Percentiles rank a stretch among this genome's conserved stretches.
These are phyloP conservation scores for Fusarium scirpi DNA, from an alignment of 2,329 filamentous ascomycete genomes.

Conservation along the genomic window DNA sequence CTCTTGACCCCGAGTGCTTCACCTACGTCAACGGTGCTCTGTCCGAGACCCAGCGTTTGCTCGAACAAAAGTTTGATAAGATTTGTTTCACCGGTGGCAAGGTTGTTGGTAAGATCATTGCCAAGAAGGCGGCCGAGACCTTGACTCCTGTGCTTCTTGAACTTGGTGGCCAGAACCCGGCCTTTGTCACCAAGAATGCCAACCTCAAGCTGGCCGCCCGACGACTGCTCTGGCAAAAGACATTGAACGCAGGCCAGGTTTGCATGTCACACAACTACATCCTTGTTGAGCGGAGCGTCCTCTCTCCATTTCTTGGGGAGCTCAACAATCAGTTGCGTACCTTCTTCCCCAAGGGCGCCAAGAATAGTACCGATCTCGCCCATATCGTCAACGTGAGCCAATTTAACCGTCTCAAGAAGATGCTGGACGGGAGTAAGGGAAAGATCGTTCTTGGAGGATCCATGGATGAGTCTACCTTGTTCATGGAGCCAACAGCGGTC, in stretches of 20 bases:
- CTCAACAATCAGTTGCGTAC: constrained; percentile 77
- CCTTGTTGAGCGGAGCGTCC: constrained; percentile 80
- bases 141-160: constrained; percentile 91
- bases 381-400: constrained; percentile 85
- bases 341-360: constrained; percentile 87
- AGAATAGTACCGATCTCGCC: constrained; percentile 80
- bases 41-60: constrained; percentile 81
- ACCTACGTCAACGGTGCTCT: constrained; percentile 83
- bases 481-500: constrained; percentile 95
- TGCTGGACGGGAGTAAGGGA: constrained; percentile 87
- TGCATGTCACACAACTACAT: constrained; percentile 96
- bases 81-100: constrained; percentile 94
- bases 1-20: constrained; percentile 83
- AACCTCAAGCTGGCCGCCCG: constrained; percentile 84
- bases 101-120: constrained; percentile 84
- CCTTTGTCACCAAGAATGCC: constrained; percentile 87
- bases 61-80: constrained; percentile 96
- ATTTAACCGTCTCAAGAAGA: constrained; percentile 86
- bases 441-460: constrained; percentile 89
- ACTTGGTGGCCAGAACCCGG: constrained; percentile 91
- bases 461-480: constrained; percentile 82
- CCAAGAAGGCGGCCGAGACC: constrained; percentile 88
- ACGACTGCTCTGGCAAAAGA: constrained; percentile 90
- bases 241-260: constrained; percentile 87
- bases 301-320: constrained; percentile 78